These are phyloP conservation scores for Sphenostylis stenocarpa DNA, from an alignment of 306 rosid genomes.

Conservation along the genomic window DNA sequence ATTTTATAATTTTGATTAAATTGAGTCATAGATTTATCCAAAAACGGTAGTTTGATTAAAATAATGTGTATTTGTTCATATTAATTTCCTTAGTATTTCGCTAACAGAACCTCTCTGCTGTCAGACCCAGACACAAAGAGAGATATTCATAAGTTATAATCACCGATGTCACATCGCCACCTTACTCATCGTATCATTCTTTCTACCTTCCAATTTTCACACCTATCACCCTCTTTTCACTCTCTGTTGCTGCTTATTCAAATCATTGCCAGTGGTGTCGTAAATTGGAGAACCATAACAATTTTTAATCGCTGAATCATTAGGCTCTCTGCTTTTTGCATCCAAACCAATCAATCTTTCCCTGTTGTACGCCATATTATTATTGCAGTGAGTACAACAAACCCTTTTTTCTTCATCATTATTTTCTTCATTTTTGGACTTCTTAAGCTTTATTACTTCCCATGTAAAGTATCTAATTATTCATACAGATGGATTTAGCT, in stretches of 20 bases:
- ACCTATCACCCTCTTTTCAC: background rate
- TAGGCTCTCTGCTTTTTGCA: constrained; percentile 7
- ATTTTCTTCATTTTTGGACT: background rate
- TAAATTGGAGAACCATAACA: background rate
- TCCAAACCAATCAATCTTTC: background rate
- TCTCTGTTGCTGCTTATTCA: background rate
- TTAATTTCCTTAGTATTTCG: no score
- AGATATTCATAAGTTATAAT: background rate
- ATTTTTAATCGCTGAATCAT: constrained; percentile 20
- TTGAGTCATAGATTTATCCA: no score
- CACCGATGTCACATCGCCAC: background rate
- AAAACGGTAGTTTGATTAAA: no score
- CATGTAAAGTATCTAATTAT: background rate
- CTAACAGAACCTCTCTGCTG: no score
- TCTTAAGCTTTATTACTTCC: background rate
- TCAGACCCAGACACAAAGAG: background rate
- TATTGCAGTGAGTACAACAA: constrained; percentile 16
- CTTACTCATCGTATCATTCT: background rate
- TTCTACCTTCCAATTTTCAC: background rate
- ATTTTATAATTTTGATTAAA: no score
- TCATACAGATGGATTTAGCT: background rate
- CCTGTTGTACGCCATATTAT: background rate
- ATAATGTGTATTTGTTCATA: no score
- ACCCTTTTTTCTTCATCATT: background rate
- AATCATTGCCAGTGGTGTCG: background rate